phyloP scores from a whole-genome alignment of 2,329 filamentous ascomycete genomes.

The Cladosporium sp. region DNA sequence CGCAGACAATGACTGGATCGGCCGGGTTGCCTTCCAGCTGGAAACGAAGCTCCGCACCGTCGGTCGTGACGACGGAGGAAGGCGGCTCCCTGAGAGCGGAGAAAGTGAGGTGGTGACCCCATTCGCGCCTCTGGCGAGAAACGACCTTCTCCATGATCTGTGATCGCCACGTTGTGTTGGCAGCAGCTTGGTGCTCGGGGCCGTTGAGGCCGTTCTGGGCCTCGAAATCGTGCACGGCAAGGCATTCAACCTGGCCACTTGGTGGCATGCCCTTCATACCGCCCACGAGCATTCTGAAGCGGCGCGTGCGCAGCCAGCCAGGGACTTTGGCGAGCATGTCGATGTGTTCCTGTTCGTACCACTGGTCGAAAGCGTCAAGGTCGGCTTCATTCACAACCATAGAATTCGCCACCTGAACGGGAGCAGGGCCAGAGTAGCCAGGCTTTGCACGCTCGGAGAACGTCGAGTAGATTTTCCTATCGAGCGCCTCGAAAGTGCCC shows the following conservation, averaged over 20 bases:
- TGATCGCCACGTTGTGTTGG: conserved; percentile 56
- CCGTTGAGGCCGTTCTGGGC: conserved; percentile 63
- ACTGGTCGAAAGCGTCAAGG: conserved; percentile 60
- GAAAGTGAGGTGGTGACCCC: conserved; percentile 74
- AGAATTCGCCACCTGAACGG: conserved; percentile 22
- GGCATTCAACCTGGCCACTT: conserved; percentile 51
- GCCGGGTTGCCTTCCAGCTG: conserved; percentile 66
- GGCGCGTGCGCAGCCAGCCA: conserved; percentile 71
- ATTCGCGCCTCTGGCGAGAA: conserved; percentile 53
- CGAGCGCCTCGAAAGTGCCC: conserved; percentile 60
- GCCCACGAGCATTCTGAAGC: conserved; percentile 63
- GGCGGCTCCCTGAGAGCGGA: conserved; percentile 56
- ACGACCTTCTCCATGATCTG: conserved; percentile 58
- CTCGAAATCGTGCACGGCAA: conserved; percentile 69
- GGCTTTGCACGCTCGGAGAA: conserved; percentile 43
- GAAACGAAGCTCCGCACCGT: conserved; percentile 67
- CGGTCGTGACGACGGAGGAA: conserved; percentile 64
- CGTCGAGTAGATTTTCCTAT: conserved; percentile 66
- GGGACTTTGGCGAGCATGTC: conserved; percentile 67
- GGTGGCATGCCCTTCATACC: conserved; percentile 43
- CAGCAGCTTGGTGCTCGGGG: conserved; percentile 56
- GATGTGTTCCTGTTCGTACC: conserved; percentile 72
- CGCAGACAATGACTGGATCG: conserved; percentile 69
- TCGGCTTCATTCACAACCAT: conserved; percentile 42
- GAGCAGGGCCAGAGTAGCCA: conserved; percentile 20